Evolutionary conservation across 164 flowering plant genomes (phyloP).

Genomic region (Pachysandra terminalis): DNA sequence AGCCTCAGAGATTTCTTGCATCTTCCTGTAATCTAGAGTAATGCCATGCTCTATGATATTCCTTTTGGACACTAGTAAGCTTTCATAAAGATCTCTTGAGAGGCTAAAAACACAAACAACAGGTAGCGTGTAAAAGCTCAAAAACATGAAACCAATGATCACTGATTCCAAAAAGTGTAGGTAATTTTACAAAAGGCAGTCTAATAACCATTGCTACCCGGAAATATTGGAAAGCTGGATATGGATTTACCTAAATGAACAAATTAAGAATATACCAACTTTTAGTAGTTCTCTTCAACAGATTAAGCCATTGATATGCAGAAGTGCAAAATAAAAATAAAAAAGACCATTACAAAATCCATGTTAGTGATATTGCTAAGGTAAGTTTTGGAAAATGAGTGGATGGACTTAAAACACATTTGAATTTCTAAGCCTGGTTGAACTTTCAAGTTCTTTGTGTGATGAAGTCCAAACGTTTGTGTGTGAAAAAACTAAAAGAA

Average conservation of each 20-base stretch:
- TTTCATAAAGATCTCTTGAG: conserved; percentile 52
- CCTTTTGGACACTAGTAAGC: conserved; percentile 39
- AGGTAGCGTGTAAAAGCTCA: background rate
- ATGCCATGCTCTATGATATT: conserved; percentile 48
- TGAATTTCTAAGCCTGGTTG: background rate
- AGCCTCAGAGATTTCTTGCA: conserved; percentile 50
- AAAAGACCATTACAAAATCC: background rate
- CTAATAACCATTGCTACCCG: background rate
- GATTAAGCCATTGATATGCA: background rate
- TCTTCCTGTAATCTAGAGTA: conserved; percentile 36
- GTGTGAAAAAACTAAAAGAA: background rate
- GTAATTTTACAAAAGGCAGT: background rate
- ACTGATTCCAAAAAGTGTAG: background rate
- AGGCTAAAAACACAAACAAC: conserved; percentile 36
- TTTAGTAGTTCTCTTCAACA: background rate
- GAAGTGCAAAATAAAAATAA: background rate
- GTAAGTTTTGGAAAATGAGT: background rate
- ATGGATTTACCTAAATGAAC: background rate
- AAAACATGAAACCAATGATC: background rate
- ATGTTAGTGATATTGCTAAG: background rate
- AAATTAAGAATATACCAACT: too few relatives aligned
- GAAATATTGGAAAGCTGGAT: background rate
- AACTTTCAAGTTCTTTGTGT: background rate
- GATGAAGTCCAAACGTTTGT: background rate
- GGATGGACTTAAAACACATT: background rate